Percentiles rank a stretch among this genome's conserved stretches.
These are phyloP conservation scores for Ascoidea rubescens DNA, from an alignment of 805 yeast genomes.

Conservation along the genomic window DNA sequence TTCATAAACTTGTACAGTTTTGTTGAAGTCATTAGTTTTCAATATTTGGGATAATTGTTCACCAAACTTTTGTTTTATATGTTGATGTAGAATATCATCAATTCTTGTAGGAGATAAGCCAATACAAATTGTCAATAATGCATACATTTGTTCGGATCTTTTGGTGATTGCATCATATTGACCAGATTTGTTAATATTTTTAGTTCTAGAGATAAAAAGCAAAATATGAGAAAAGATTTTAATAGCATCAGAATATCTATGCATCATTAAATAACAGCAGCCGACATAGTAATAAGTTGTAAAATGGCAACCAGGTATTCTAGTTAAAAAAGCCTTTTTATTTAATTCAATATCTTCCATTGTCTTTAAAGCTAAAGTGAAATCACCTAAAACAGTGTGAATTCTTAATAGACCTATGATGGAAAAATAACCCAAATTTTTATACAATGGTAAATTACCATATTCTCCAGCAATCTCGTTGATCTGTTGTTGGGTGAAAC, in stretches of 20 bases:
- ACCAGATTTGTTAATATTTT: slow-evolving; percentile 25
- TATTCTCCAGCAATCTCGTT: slow-evolving; percentile 27
- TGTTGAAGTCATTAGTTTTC: slow-evolving; percentile 24
- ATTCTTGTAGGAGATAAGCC: slow-evolving; percentile 32
- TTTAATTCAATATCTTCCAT: slow-evolving; percentile 32
- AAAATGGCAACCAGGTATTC: slow-evolving; percentile 34
- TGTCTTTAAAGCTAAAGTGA: slow-evolving; percentile 32
- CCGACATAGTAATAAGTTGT: slow-evolving; percentile 38
- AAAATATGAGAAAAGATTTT: slow-evolving; percentile 33
- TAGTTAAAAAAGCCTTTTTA: slow-evolving; percentile 31
- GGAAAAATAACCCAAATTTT: slow-evolving; percentile 32
- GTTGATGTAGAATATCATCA: slow-evolving; percentile 28
- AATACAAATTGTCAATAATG: slow-evolving; percentile 29
- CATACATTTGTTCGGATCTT: slow-evolving; percentile 37
- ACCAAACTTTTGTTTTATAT: slow-evolving; percentile 31
- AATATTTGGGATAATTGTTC: slow-evolving; percentile 28
- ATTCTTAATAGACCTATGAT: slow-evolving; percentile 34
- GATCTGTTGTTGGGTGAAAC: slow-evolving; percentile 6
- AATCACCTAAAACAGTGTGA: slow-evolving; percentile 35
- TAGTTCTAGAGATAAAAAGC: slow-evolving; percentile 30
- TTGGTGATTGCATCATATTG: slow-evolving; percentile 33
- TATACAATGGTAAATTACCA: slow-evolving; percentile 27
- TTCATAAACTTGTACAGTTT: slow-evolving; percentile 25
- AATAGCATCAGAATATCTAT: slow-evolving; percentile 35
- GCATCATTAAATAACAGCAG: slow-evolving; percentile 34